phyloP scores from a whole-genome alignment of 1,284 basidiomycete genomes.

The Erythrobasidium hasegawianum region DNA sequence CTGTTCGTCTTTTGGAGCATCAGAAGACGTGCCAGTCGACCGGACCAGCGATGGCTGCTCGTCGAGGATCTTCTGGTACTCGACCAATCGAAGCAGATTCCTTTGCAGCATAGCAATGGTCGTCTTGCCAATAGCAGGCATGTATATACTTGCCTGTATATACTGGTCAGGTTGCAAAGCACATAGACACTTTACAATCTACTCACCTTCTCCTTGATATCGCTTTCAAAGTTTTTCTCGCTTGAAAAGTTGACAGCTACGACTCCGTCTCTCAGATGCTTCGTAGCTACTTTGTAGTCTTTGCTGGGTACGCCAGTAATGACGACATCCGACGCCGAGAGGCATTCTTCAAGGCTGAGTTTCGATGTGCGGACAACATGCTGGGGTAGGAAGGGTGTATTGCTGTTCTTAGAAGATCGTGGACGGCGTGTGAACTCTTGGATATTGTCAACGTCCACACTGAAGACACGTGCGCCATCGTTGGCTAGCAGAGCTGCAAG shows the following conservation, averaged over 20 bases:
- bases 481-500: conserved; percentile 89
- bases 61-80: conserved; percentile 21
- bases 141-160: conserved; percentile 75
- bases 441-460: conserved; percentile 87
- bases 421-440: conserved; percentile 57
- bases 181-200: not conserved
- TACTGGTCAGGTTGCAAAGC: conserved; percentile 32
- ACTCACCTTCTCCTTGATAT: conserved; percentile 80
- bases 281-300: conserved; percentile 85
- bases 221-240: conserved; percentile 94
- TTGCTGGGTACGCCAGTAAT: conserved; percentile 81
- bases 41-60: conserved; percentile 3
- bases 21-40: not conserved
- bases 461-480: conserved; percentile 91
- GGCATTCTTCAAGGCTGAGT: conserved; percentile 68
- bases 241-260: conserved; percentile 88
- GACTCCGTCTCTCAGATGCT: conserved; percentile 85
- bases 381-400: conserved; percentile 62
- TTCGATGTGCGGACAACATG: conserved; percentile 69
- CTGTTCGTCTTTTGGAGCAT: not conserved
- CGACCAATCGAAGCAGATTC: conserved; percentile 60
- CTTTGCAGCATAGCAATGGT: conserved; percentile 95
- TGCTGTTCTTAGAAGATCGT: conserved; percentile 18
- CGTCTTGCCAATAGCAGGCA: conserved; percentile 92
- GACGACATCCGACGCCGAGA: conserved; percentile 80